Percentiles rank a stretch among this genome's conserved stretches.
Evolutionary conservation across 768 basidiomycete species (phyloP).

Genomic region (Tylopilus balloui): DNA sequence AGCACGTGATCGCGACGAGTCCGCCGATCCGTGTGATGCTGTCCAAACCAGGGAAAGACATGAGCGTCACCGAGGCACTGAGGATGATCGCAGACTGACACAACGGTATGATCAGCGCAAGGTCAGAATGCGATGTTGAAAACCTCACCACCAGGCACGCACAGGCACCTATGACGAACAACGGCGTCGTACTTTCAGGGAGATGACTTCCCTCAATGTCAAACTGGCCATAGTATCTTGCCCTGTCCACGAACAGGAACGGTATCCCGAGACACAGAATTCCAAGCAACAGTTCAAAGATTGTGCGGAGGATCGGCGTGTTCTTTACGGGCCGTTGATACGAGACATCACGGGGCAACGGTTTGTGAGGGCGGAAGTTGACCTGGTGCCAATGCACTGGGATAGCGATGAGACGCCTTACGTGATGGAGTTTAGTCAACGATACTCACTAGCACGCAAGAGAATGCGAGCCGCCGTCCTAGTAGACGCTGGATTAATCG

Average conservation of each 20-base stretch:
- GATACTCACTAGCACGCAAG: slow-evolving; percentile 56
- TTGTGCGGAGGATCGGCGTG: slow-evolving; percentile 42
- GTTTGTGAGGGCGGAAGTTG: slow-evolving; percentile 64
- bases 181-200: slow-evolving; percentile 45
- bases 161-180: slow-evolving; percentile 62
- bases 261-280: slow-evolving; percentile 75
- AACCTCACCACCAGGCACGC: slow-evolving; percentile 58
- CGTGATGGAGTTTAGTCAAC: not conserved
- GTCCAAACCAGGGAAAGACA: slow-evolving; percentile 73
- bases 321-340: slow-evolving; percentile 26
- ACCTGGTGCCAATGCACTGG: slow-evolving; percentile 64
- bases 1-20: slow-evolving; percentile 64
- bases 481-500: slow-evolving; percentile 44
- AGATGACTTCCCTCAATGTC: slow-evolving; percentile 57
- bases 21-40: slow-evolving; percentile 57
- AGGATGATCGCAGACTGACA: slow-evolving; percentile 72
- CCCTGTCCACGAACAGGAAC: slow-evolving; percentile 62
- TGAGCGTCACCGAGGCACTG: slow-evolving; percentile 77
- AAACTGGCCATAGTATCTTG: slow-evolving; percentile 39
- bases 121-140: not conserved
- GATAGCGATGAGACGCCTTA: slow-evolving; percentile 3
- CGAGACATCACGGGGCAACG: slow-evolving; percentile 53
- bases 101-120: not conserved
- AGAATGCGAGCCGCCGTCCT: slow-evolving; percentile 66
- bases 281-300: slow-evolving; percentile 56